Evolutionary conservation across 2,329 filamentous ascomycete genomes (phyloP).

Genomic region (Fusarium liriodendri): DNA sequence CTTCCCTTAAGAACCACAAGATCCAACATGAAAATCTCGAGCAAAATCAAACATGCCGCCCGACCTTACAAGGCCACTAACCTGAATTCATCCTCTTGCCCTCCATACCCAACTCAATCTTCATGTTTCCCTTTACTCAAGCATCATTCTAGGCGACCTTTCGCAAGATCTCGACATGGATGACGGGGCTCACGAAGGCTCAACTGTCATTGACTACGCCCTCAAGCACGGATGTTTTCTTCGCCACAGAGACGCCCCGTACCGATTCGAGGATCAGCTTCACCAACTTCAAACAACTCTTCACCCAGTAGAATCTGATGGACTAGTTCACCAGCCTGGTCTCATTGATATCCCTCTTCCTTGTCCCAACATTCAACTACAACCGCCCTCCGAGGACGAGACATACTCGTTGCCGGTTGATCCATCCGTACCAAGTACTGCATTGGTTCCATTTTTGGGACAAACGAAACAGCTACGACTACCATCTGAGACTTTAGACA

Average conservation of each 20-base stretch:
- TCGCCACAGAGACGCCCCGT: constrained; percentile 40
- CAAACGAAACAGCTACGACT: constrained; percentile 25
- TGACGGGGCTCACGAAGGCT: not conserved
- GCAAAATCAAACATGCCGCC: not conserved
- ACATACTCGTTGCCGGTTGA: not conserved
- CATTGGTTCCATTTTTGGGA: not conserved
- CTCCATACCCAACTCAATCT: not conserved
- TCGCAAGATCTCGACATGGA: constrained; percentile 6
- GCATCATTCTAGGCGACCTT: not conserved
- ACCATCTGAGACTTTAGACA: constrained; percentile 39
- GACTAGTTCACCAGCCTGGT: constrained; percentile 38
- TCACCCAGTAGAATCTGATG: constrained; percentile 11
- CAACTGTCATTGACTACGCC: constrained; percentile 43
- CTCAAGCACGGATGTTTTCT: constrained; percentile 42
- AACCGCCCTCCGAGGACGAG: constrained; percentile 1
- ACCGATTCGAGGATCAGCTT: constrained; percentile 42
- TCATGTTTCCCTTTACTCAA: not conserved
- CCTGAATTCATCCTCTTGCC: not conserved
- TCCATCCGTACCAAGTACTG: not conserved
- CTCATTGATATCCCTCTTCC: constrained; percentile 32
- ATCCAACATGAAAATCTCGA: not conserved
- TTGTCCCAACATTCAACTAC: constrained; percentile 12
- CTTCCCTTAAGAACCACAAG: not conserved
- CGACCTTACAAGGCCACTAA: not conserved
- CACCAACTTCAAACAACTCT: constrained; percentile 28